Evolutionary conservation across 352 stramenopile genomes (phyloP).

Genomic region (Pythium chondricola): DNA sequence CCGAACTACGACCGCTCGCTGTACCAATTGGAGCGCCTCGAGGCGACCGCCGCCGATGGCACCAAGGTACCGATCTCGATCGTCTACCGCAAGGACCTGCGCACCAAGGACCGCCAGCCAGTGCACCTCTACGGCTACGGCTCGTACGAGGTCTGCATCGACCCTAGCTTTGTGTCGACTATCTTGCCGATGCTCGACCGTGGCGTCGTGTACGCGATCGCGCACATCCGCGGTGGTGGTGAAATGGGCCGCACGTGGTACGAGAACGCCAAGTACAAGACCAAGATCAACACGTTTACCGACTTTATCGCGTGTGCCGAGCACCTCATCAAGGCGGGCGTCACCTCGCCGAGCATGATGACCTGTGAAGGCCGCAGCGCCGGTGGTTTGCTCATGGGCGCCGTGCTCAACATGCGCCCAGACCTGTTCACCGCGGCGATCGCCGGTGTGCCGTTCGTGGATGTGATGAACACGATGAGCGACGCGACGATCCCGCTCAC

Average conservation of each 20-base stretch:
- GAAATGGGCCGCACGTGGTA: slow-evolving; percentile 98
- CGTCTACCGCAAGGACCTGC: slow-evolving; percentile 69
- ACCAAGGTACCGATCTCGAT: slow-evolving; percentile 80
- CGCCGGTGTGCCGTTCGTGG: slow-evolving; percentile 96
- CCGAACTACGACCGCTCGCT: slow-evolving; percentile 90
- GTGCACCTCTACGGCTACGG: slow-evolving; percentile 95
- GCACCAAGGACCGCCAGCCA: slow-evolving; percentile 45
- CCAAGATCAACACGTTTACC: slow-evolving; percentile 98
- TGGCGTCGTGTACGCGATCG: slow-evolving; percentile 95
- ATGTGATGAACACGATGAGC: slow-evolving; percentile 96
- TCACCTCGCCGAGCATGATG: slow-evolving; percentile 80
- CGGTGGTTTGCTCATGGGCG: slow-evolving; percentile 95
- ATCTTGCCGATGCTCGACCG: slow-evolving; percentile 92
- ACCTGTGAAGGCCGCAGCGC: slow-evolving; percentile 94
- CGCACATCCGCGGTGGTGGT: slow-evolving; percentile 95
- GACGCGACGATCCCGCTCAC: slow-evolving; percentile 96
- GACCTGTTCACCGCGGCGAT: slow-evolving; percentile 94
- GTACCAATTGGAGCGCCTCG: slow-evolving; percentile 90
- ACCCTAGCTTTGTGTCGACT: slow-evolving; percentile 89
- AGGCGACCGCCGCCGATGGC: slow-evolving; percentile 83
- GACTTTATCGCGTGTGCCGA: slow-evolving; percentile 92
- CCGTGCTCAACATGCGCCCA: slow-evolving; percentile 94
- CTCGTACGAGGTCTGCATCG: slow-evolving; percentile 92
- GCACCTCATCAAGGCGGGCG: slow-evolving; percentile 76
- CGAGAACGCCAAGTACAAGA: slow-evolving; percentile 94